Evolutionary conservation across 164 flowering plant species (phyloP).

Genomic region (Pachysandra terminalis): DNA sequence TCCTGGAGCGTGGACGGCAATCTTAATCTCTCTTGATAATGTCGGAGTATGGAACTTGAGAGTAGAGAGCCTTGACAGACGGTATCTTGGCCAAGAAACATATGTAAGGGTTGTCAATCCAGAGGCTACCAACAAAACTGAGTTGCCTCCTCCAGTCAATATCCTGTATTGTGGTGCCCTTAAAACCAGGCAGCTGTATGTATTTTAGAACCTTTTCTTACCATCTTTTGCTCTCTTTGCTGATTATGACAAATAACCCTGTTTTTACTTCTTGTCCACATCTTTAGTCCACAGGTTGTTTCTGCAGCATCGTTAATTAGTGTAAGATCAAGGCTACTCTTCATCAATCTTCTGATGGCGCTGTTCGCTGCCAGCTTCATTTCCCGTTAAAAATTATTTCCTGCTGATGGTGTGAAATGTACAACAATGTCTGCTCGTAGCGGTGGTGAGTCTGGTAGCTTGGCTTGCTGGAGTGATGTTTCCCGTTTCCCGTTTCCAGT

Average conservation of each 20-base stretch:
- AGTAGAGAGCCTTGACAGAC: conserved; percentile 79
- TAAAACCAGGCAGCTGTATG: conserved; percentile 59
- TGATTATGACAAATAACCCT: not conserved
- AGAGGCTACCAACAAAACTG: conserved; percentile 73
- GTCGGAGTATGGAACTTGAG: conserved; percentile 94
- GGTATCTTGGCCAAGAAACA: conserved; percentile 94
- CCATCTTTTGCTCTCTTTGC: not conserved
- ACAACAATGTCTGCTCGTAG: not conserved
- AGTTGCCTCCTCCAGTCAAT: conserved; percentile 72
- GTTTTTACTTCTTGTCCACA: not conserved
- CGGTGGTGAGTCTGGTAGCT: conserved; percentile 14
- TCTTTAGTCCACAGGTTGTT: conserved; percentile 52
- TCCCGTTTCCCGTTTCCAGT: too few relatives aligned
- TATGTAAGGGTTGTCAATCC: conserved; percentile 79
- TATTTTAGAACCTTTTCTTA: not conserved
- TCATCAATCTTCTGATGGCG: conserved; percentile 29
- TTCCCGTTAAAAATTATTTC: conserved; percentile 21
- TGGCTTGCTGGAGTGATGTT: conserved; percentile 9
- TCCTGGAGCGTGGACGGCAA: conserved; percentile 96
- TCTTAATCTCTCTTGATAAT: conserved; percentile 81
- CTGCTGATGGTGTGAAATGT: not conserved
- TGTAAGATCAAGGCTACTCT: conserved; percentile 15
- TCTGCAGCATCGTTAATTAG: conserved; percentile 29
- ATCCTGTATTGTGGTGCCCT: conserved; percentile 79
- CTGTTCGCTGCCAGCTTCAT: conserved; percentile 25